Base-by-base conservation (phyloP, 23 red algal genomes). In the Gracilaria gracilis region DNA sequence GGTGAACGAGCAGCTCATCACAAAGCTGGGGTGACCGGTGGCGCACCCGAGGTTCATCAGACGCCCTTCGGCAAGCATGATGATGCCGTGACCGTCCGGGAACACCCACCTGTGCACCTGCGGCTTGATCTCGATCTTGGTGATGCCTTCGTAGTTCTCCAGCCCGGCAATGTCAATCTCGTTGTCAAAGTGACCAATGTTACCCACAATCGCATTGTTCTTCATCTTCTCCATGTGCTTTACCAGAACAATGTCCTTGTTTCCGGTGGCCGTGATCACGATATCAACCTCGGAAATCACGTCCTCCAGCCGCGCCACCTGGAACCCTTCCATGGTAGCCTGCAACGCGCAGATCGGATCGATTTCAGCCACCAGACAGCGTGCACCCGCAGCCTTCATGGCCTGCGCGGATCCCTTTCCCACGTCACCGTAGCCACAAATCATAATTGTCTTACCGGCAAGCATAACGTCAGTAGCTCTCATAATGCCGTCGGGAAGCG, bases 131-230 rank as follows among this genome's bases (percentile, higher is more conserved):
- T 95, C 91, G 2, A 93, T 61, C 67, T 83, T 91, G n/a, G 83
- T 62, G 80, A 98, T 98, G 57, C 91, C 93, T 17, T 91, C 67
- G 53, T 90, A 87, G 7, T 73, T 44, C 28, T 95, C 93, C 6
- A 98, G 85, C 9, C 97, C 97, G 23, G 87, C 89, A 81, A 95
- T 95, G 57, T 98, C 97, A 42, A 98, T 98, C 86, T 98, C 97
- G 50, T 98, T 98, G 76, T 98, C 97, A 91, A 98, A 98, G 73
- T 98, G 97, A 31, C 97, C 97, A 95, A 98, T 98, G 79, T 98
- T 98, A 46, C 97, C 93, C 35, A 98, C 93, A 32, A 98, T 95
- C 36, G 97, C 93, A 17, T 95, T 95, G 78, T 98, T 94, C 89
- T 95, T 95, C 97, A 98, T 98, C 59, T 93, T 92, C 29, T 69